Evolutionary conservation across 1,139 yeast species (phyloP).

Genomic region (Pichia sp.): DNA sequence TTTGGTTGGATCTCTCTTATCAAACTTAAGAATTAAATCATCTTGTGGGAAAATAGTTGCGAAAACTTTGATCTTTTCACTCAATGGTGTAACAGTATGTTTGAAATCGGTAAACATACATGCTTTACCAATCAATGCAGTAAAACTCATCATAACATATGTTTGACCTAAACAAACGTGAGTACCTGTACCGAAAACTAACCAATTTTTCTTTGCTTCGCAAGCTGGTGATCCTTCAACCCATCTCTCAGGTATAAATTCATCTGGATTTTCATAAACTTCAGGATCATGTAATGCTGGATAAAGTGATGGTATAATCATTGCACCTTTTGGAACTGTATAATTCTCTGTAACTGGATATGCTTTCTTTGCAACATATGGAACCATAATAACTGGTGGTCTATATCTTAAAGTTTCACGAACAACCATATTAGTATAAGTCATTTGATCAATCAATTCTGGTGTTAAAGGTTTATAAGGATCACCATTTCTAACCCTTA

Average conservation of each 20-base stretch:
- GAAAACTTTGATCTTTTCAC: conserved; percentile 90
- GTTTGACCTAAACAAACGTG: conserved; percentile 94
- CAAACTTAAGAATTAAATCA: conserved; percentile 76
- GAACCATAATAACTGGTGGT: conserved; percentile 98
- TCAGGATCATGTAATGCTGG: conserved; percentile 97
- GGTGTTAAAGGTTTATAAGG: conserved; percentile 52
- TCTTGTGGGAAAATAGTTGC: conserved; percentile 98
- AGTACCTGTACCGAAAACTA: conserved; percentile 95
- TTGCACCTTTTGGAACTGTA: conserved; percentile 93
- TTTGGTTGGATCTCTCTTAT: conserved; percentile 47
- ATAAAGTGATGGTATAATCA: conserved; percentile 91
- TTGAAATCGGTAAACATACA: conserved; percentile 69
- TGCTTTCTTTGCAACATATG: conserved; percentile 79
- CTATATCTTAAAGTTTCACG: conserved; percentile 88
- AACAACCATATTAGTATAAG: conserved; percentile 81
- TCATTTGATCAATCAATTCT: conserved; percentile 77
- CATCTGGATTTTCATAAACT: conserved; percentile 89
- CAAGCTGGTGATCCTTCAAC: conserved; percentile 54
- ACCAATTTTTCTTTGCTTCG: conserved; percentile 77
- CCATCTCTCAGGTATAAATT: conserved; percentile 96
- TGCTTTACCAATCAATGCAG: conserved; percentile 86
- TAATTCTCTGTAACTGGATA: conserved; percentile 80
- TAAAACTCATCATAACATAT: conserved; percentile 83
- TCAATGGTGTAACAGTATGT: conserved; percentile 73
- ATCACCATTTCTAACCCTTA: conserved; percentile 73